A percentile compares a stretch with the other conserved stretches of the same genome.
Evolutionary conservation across 768 basidiomycete genomes (phyloP).

Genomic region (Trametes coccinea): DNA sequence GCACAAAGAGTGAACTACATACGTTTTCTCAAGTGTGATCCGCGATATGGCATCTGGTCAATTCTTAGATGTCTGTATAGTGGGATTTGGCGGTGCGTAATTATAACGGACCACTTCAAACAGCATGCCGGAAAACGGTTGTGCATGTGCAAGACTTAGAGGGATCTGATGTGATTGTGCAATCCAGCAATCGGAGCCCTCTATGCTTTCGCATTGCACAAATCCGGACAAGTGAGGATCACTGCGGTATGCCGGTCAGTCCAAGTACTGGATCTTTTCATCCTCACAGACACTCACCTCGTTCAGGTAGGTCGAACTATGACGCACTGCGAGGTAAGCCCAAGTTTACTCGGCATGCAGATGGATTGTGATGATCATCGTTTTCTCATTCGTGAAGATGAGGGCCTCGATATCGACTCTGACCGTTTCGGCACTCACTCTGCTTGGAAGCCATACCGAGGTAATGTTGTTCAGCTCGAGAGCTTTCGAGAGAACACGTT

Average conservation of each 20-base stretch:
- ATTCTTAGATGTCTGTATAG: slow-evolving; percentile 20
- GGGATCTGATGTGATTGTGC: neutral
- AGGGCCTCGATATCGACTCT: slow-evolving; percentile 28
- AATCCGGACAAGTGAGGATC: slow-evolving; percentile 26
- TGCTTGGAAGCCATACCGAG: slow-evolving; percentile 28
- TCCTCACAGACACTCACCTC: neutral
- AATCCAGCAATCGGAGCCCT: slow-evolving; percentile 33
- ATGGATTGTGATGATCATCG: too few relatives aligned
- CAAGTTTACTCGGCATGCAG: too few relatives aligned
- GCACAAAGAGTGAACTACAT: too few relatives aligned
- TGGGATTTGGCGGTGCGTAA: slow-evolving; percentile 29
- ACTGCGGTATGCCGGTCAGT: slow-evolving; percentile 37
- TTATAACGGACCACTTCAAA: too few relatives aligned
- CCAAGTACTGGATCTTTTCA: neutral
- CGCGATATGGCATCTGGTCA: neutral
- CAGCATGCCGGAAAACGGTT: too few relatives aligned
- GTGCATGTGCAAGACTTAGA: too few relatives aligned
- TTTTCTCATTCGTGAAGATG: slow-evolving; percentile 11
- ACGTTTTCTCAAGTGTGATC: too few relatives aligned
- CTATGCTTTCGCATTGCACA: slow-evolving; percentile 32
- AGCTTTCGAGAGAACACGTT: neutral
- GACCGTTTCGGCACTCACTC: slow-evolving; percentile 21
- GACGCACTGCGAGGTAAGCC: slow-evolving; percentile 19
- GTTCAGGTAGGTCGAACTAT: slow-evolving; percentile 25
- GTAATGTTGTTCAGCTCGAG: neutral